phyloP scores from a whole-genome alignment of 139 green algal genomes.

The Chlorella ohadii region DNA sequence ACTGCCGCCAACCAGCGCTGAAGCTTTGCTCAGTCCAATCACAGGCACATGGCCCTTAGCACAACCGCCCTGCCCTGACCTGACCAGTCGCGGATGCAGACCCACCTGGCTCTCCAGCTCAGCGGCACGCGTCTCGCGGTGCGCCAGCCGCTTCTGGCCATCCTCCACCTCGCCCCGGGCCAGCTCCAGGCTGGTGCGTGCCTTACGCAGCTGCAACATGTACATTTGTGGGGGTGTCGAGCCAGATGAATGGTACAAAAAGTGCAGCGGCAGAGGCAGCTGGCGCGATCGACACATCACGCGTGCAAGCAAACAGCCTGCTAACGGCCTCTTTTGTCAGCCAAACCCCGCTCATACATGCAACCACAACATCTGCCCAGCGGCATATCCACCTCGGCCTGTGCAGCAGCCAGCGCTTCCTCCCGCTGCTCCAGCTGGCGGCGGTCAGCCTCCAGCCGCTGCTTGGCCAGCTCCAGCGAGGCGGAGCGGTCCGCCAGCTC shows the following conservation, averaged over 20 bases:
- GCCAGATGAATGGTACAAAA: background rate
- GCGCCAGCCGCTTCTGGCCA: constrained; percentile 5
- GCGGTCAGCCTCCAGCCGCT: constrained; percentile 30
- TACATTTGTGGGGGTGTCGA: background rate
- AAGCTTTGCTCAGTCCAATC: too few relatives aligned
- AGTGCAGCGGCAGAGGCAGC: too few relatives aligned
- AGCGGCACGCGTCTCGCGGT: constrained; percentile 41
- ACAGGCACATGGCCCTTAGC: too few relatives aligned
- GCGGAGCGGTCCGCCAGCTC: constrained; percentile 23
- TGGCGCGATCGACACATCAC: too few relatives aligned
- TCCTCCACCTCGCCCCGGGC: constrained; percentile 39
- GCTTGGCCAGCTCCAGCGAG: constrained; percentile 12
- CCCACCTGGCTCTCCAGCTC: constrained; percentile 22
- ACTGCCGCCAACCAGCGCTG: too few relatives aligned
- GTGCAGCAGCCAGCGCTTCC: constrained; percentile 27
- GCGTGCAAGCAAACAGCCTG: too few relatives aligned
- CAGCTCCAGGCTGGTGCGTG: constrained; percentile 37
- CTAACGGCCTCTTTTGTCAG: too few relatives aligned
- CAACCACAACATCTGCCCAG: too few relatives aligned
- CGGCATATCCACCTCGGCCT: constrained; percentile 23
- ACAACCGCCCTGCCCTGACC: too few relatives aligned
- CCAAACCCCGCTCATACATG: background rate
- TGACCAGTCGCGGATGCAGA: too few relatives aligned
- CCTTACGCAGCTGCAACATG: constrained; percentile 40
- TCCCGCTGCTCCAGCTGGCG: constrained; percentile 32